phyloP scores from a whole-genome alignment of 495 filamentous ascomycete species.

The Thozetella sp. region DNA sequence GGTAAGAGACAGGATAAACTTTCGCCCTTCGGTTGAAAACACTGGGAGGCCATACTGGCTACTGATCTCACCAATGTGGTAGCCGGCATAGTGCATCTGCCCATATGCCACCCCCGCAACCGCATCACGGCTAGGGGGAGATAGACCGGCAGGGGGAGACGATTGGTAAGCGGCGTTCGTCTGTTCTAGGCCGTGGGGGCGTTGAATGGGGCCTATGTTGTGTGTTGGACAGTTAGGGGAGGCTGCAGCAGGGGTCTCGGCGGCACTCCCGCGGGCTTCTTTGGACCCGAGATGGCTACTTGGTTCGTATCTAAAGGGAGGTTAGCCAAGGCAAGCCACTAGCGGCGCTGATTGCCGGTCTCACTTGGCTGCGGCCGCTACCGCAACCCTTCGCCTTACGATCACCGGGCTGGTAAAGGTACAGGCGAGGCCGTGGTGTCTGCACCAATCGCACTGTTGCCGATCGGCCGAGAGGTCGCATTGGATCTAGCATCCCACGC shows the following conservation, averaged over 20 bases:
- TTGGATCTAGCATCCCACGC: constrained; percentile 42
- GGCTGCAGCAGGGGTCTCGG: too few relatives aligned
- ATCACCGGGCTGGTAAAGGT: constrained; percentile 45
- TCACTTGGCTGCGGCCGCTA: constrained; percentile 26
- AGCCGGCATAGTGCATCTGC: constrained; percentile 50
- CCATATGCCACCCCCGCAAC: constrained; percentile 13
- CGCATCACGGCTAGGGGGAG: not conserved
- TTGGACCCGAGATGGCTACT: too few relatives aligned
- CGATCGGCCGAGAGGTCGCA: constrained; percentile 42
- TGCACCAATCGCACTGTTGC: constrained; percentile 53
- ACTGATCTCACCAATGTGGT: constrained; percentile 46
- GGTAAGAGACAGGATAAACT: constrained; percentile 47
- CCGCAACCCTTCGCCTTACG: constrained; percentile 25
- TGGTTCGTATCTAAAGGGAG: not conserved
- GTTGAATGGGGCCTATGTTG: too few relatives aligned
- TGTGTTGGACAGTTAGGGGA: too few relatives aligned
- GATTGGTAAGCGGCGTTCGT: not conserved
- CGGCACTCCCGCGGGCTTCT: too few relatives aligned
- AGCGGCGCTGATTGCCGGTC: not conserved
- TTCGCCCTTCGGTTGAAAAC: constrained; percentile 42
- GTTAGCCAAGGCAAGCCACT: not conserved
- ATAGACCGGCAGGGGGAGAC: not conserved
- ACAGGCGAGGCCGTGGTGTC: constrained; percentile 49
- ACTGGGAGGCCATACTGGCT: constrained; percentile 47
- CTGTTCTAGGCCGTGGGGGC: too few relatives aligned